Percentiles rank a stretch among this genome's conserved stretches.
Conservation (phyloP, 371 early-diverging fungal species). For the Ordospora pajunii region DNA sequence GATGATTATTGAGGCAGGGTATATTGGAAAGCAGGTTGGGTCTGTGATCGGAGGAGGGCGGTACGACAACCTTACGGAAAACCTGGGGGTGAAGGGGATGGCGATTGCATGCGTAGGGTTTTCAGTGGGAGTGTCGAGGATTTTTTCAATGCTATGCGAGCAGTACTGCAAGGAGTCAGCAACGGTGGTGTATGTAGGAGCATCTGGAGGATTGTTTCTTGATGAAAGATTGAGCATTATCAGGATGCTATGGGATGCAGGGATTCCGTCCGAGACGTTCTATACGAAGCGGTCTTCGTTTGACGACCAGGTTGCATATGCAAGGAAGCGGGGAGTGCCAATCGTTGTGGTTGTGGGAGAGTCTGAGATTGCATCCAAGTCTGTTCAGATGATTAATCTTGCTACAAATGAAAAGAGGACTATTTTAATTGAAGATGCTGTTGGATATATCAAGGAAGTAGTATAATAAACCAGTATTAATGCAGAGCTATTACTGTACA, state of each 20-base stretch:
- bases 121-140: slow-evolving; percentile 87
- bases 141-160: slow-evolving; percentile 71
- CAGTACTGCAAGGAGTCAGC: slow-evolving; percentile 59
- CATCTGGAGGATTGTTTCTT: slow-evolving; percentile 72
- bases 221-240: slow-evolving; percentile 78
- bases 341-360: slow-evolving; percentile 47
- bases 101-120: slow-evolving; percentile 85
- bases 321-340: slow-evolving; percentile 13
- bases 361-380: slow-evolving; percentile 20
- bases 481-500: too few relatives aligned
- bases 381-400: neutral
- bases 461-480: neutral
- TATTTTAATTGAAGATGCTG: neutral
- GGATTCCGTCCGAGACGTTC: slow-evolving; percentile 75
- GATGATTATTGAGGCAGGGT: slow-evolving; percentile 89
- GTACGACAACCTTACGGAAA: slow-evolving; percentile 90
- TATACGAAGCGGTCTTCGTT: slow-evolving; percentile 79
- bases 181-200: slow-evolving; percentile 75
- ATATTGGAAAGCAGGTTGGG: slow-evolving; percentile 67
- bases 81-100: slow-evolving; percentile 66
- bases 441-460: neutral
- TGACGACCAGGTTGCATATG: slow-evolving; percentile 47
- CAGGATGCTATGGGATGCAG: slow-evolving; percentile 74
- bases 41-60: slow-evolving; percentile 96
- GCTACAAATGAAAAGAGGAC: neutral